Conservation (phyloP, 169 alveolate species). For the Eimeria nieschulzi region DNA sequence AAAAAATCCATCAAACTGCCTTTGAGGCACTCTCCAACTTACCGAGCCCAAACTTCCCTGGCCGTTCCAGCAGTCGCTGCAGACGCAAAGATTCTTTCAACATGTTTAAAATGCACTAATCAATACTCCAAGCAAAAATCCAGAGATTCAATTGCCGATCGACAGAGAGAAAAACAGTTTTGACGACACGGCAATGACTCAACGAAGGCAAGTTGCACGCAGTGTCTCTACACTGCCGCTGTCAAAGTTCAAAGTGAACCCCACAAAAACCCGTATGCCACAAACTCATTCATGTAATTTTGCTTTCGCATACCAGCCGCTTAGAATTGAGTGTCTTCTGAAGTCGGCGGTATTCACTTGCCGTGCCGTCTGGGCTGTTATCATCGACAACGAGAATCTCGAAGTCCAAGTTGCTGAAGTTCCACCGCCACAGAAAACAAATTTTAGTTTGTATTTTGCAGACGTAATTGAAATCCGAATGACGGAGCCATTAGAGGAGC, state of each 20-base stretch:
- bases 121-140: too few relatives aligned
- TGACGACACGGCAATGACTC: neutral
- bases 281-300: too few relatives aligned
- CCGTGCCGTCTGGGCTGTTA: conserved; percentile 92
- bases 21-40: too few relatives aligned
- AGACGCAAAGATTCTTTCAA: too few relatives aligned
- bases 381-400: conserved; percentile 93
- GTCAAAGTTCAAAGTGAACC: neutral
- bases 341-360: conserved; percentile 84
- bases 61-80: conserved; percentile 83
- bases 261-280: too few relatives aligned
- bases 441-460: too few relatives aligned
- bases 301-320: conserved; percentile 31
- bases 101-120: too few relatives aligned
- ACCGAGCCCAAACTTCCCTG: conserved; percentile 96
- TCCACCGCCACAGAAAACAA: too few relatives aligned
- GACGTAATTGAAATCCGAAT: too few relatives aligned
- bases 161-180: neutral
- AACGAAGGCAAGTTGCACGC: neutral
- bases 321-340: conserved; percentile 72
- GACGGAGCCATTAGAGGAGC: too few relatives aligned
- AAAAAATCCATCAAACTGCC: too few relatives aligned
- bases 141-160: too few relatives aligned
- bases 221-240: neutral
- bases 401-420: conserved; percentile 79